These are phyloP conservation scores for Sechiopsis laciniata DNA, from an alignment of 306 rosid genomes.

Conservation along the genomic window DNA sequence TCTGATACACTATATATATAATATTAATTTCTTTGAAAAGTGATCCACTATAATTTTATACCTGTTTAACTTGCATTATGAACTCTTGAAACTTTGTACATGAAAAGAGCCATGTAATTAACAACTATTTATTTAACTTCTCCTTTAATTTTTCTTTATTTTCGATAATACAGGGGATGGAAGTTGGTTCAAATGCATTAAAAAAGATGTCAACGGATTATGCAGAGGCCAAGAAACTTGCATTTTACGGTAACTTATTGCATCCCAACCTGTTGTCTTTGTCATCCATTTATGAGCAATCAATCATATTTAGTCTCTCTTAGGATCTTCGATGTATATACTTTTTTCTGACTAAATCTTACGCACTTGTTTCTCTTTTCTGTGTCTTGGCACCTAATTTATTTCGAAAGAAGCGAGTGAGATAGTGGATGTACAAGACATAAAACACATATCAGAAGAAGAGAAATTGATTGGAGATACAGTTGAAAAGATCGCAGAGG, in stretches of 20 bases:
- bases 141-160: neutral
- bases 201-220: slow-evolving; percentile 66
- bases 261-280: slow-evolving; percentile 5
- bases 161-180: slow-evolving; percentile 42
- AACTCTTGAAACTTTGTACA: slow-evolving; percentile 3
- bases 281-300: neutral
- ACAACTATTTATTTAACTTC: neutral
- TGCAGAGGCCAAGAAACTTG: slow-evolving; percentile 57
- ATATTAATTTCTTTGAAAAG: too few relatives aligned
- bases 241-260: slow-evolving; percentile 44
- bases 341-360: neutral
- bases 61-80: slow-evolving; percentile 2
- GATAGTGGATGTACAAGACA: slow-evolving; percentile 43
- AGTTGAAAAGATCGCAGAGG: slow-evolving; percentile 45
- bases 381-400: slow-evolving; percentile 14
- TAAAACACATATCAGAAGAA: slow-evolving; percentile 52
- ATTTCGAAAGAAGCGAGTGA: slow-evolving; percentile 48
- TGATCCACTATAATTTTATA: neutral
- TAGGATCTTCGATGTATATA: neutral
- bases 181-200: slow-evolving; percentile 41
- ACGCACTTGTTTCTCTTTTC: slow-evolving; percentile 6
- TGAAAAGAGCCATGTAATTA: neutral
- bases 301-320: slow-evolving; percentile 1
- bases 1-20: neutral
- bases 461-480: slow-evolving; percentile 43